Evolutionary conservation across 2,329 filamentous ascomycete species (phyloP).

Genomic region (Immersiporthe knoxdaviesiana): DNA sequence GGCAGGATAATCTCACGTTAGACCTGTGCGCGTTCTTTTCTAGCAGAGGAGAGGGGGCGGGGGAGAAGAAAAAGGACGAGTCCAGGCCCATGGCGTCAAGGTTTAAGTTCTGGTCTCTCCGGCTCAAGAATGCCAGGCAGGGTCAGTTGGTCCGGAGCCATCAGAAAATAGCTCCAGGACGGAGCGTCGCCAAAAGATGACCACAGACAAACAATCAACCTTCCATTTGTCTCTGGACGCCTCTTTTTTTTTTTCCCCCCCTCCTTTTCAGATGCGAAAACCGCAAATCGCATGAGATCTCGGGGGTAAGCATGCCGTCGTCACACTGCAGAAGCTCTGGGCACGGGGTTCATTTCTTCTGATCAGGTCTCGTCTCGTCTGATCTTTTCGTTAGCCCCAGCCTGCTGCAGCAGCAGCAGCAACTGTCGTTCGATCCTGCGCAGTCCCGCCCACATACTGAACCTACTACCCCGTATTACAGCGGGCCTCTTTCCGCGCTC

Average conservation of each 20-base stretch:
- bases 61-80: neutral
- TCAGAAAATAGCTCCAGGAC: neutral
- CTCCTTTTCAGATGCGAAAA: neutral
- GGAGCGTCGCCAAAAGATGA: neutral
- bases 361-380: neutral
- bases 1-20: neutral
- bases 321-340: neutral
- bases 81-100: neutral
- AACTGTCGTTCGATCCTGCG: conserved; percentile 16
- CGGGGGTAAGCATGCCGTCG: conserved; percentile 5
- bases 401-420: too few species aligned
- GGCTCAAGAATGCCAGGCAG: neutral
- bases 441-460: conserved; percentile 1
- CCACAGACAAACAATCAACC: neutral
- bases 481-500: conserved; percentile 11
- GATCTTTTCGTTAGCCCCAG: neutral
- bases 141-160: neutral
- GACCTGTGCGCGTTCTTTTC: too few species aligned
- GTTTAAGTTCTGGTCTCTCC: neutral
- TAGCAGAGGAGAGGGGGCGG: neutral
- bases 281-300: neutral
- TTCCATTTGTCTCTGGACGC: neutral
- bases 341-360: neutral
- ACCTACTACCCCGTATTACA: neutral
- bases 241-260: neutral